These are phyloP conservation scores for Globomyces pollinis-pini DNA, from an alignment of 192 early-diverging fungal genomes.

Conservation along the genomic window DNA sequence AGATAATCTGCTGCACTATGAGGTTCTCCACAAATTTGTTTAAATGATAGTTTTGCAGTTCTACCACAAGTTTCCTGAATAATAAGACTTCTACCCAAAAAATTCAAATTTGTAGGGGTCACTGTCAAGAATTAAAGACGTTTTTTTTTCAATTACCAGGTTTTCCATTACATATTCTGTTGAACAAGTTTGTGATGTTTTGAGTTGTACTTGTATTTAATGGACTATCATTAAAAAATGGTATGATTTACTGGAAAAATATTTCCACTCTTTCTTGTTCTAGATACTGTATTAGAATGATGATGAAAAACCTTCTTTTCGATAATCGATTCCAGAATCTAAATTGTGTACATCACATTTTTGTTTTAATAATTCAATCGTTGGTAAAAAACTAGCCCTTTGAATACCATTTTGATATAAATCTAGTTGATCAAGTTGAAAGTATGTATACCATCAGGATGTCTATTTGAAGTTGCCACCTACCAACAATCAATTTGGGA, in stretches of 20 bases:
- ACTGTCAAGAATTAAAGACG: neutral
- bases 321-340: conserved; percentile 88
- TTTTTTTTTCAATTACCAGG: too few species aligned
- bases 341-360: conserved; percentile 72
- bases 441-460: conserved; percentile 54
- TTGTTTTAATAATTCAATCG: conserved; percentile 78
- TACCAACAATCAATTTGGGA: too few species aligned
- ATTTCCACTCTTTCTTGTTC: conserved; percentile 49
- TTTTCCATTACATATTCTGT: too few species aligned
- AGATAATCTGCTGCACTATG: conserved; percentile 85
- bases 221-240: conserved; percentile 36
- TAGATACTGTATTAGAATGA: neutral
- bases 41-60: conserved; percentile 69
- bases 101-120: conserved; percentile 52
- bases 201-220: conserved; percentile 47
- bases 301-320: conserved; percentile 43
- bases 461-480: conserved; percentile 92
- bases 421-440: conserved; percentile 27
- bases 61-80: conserved; percentile 53
- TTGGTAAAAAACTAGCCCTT: conserved; percentile 82
- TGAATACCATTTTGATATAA: conserved; percentile 97
- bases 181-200: conserved; percentile 27
- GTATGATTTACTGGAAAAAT: conserved; percentile 70
- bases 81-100: too few species aligned
- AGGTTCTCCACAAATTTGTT: conserved; percentile 62